Base-by-base conservation (phyloP, 495 filamentous ascomycete species). In the Aspergillus bertholletiae region DNA sequence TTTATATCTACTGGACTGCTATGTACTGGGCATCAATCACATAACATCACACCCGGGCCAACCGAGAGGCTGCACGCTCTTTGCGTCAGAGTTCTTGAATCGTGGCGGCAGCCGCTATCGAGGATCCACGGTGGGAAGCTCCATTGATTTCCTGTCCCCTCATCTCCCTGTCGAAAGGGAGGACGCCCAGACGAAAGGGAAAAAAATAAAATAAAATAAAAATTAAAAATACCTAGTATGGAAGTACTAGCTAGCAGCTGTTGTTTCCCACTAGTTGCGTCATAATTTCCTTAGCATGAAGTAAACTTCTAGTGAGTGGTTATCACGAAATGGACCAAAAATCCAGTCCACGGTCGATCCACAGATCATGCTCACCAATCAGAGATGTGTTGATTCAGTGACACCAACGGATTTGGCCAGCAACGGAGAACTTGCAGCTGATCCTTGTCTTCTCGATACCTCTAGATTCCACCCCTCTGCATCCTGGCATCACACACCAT, bases 281-380 rank as follows among this genome's bases (percentile, higher is more conserved):
- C 64, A 71, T 67, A 60, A 62, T 66, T 59, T 53, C 47, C 54
- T 62, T 55, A 54, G 59, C 54, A 64, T 68, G 61, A 62, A 66
- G 65, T 61, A 53, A 64, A 44, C 9, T 37, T 37, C 17, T 54
- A 17, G 21, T 26, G 24, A 6, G 7, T 28, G 24, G 3, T 8
- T 17, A 18, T 28, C 5, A 37, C 17, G 13, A 20, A 21, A 34
- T 34, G 8, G 34, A 37, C 39, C 17, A 43, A 43, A 43, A 43
- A 22, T 21, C 39, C 20, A 43, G 39, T 21, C 39, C 18, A 43
- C 3, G 18, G 39, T 20, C 39, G 39, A 43, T 43, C 39, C 39
- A 22, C 20, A 17, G n/a, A 43, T 12, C 30, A 20, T 5, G 2
- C n/a, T 43, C 17, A 17, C 39, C 17, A 43, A 43, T 43, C 18